These are phyloP conservation scores for Aspergillus bombycis DNA, from an alignment of 2,329 filamentous ascomycete species.

Conservation along the genomic window DNA sequence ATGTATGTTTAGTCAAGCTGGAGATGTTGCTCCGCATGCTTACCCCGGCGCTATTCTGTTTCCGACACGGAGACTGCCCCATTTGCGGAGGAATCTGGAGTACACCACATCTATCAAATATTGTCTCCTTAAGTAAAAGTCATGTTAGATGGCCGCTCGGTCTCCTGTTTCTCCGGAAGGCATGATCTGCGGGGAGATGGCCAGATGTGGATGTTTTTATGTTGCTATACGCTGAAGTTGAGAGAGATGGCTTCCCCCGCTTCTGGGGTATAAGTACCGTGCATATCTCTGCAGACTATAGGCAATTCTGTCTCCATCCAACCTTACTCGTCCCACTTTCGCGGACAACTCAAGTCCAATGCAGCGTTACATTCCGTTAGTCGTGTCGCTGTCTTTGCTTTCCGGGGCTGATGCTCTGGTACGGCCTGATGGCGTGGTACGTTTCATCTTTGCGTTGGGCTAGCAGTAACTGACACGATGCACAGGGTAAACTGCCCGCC, in stretches of 20 bases:
- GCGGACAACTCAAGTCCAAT: not conserved
- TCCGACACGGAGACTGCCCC: not conserved
- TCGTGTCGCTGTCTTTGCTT: constrained; percentile 20
- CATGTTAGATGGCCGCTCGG: not conserved
- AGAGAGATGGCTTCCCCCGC: not conserved
- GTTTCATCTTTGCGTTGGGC: not conserved
- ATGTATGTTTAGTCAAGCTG: not conserved
- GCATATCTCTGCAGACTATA: not conserved
- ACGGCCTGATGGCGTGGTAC: constrained; percentile 32
- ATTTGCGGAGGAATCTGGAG: not conserved
- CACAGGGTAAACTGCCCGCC: constrained; percentile 32
- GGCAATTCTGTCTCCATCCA: not conserved
- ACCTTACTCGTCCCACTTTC: not conserved
- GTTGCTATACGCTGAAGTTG: too few species aligned
- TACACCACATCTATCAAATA: not conserved
- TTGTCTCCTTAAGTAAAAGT: too few species aligned
- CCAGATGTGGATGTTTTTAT: not conserved
- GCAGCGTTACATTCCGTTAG: not conserved
- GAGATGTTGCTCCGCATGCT: not conserved
- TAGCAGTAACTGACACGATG: not conserved
- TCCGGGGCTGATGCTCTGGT: constrained; percentile 27
- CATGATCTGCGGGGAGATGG: not conserved
- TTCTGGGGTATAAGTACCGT: not conserved
- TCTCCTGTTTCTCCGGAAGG: not conserved
- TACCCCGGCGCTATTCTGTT: not conserved